phyloP scores from a whole-genome alignment of 192 early-diverging fungal genomes.

The Entomortierella parvispora region DNA sequence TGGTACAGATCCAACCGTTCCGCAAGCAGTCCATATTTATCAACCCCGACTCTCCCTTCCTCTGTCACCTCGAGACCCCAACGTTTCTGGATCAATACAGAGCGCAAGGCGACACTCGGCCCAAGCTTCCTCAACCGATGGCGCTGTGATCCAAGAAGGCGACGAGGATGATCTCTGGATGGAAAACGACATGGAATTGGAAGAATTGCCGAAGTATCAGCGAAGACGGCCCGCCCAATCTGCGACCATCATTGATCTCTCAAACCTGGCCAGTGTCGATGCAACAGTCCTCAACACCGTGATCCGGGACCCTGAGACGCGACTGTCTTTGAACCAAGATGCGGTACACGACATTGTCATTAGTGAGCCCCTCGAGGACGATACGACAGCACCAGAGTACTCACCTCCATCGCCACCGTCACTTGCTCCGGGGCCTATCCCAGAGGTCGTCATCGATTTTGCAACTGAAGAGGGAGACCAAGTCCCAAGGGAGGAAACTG shows the following conservation, averaged over 20 bases:
- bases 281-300: conserved; percentile 21
- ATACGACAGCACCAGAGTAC: conserved; percentile 8
- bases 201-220: conserved; percentile 27
- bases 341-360: background rate
- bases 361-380: background rate
- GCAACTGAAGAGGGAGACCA: background rate
- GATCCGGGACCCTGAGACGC: background rate
- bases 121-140: too few relatives aligned
- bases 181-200: conserved; percentile 13
- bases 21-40: too few relatives aligned
- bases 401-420: background rate
- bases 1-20: too few relatives aligned
- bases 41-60: too few relatives aligned
- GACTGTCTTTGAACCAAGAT: background rate
- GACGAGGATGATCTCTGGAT: too few relatives aligned
- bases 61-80: too few relatives aligned
- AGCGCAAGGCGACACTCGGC: too few relatives aligned
- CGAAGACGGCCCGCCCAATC: conserved; percentile 14
- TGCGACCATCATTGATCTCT: conserved; percentile 24
- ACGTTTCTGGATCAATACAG: too few relatives aligned
- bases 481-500: background rate
- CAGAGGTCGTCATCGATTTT: background rate
- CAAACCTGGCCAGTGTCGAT: conserved; percentile 19
- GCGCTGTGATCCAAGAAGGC: too few relatives aligned
- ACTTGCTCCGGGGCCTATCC: background rate